phyloP scores from a whole-genome alignment of 306 rosid genomes.

The Ammopiptanthus mongolicus region DNA sequence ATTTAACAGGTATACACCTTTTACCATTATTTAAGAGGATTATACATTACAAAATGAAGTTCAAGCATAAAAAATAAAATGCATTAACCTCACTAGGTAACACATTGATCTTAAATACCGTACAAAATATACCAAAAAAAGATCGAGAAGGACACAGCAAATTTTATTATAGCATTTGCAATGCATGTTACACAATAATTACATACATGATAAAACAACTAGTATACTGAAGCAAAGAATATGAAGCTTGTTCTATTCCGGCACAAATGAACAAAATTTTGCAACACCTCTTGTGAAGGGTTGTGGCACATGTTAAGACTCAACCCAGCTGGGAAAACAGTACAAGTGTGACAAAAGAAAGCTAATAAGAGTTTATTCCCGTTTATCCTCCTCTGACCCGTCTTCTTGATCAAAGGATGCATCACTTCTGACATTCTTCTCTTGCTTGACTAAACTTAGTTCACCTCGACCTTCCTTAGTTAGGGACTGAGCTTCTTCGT shows the following conservation, averaged over 20 bases:
- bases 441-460: conserved; percentile 59
- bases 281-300: conserved; percentile 35
- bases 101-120: not conserved
- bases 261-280: conserved; percentile 33
- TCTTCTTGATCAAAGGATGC: conserved; percentile 45
- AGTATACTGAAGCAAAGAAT: conserved; percentile 24
- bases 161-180: conserved; percentile 15
- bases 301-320: conserved; percentile 25
- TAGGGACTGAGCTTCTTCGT: conserved; percentile 73
- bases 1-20: no score
- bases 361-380: conserved; percentile 43
- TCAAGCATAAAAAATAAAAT: no score
- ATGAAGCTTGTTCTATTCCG: conserved; percentile 23
- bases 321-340: conserved; percentile 2
- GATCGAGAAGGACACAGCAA: not conserved
- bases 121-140: not conserved
- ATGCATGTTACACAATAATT: conserved; percentile 32
- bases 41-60: no score
- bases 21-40: no score
- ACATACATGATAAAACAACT: conserved; percentile 30
- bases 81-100: not conserved
- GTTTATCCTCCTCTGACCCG: conserved; percentile 72
- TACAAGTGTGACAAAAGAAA: not conserved
- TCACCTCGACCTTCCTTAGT: conserved; percentile 60
- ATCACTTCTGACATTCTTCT: conserved; percentile 31